phyloP scores from a whole-genome alignment of 164 flowering plant genomes.

The Cinnamomum micranthum region DNA sequence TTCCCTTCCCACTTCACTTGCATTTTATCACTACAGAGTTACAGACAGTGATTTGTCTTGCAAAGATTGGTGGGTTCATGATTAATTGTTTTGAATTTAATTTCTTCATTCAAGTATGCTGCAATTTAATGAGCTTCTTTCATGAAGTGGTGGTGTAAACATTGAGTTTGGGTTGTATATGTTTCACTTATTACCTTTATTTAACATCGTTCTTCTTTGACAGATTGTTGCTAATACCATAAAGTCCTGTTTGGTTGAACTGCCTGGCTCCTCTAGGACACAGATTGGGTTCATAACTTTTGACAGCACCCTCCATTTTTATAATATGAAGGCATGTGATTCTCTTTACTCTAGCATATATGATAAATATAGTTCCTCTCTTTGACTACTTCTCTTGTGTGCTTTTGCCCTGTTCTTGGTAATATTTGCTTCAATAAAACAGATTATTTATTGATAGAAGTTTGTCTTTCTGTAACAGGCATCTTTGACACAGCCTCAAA shows the following conservation, averaged over 20 bases:
- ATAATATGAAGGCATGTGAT: too few species aligned
- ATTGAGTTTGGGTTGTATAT: background rate
- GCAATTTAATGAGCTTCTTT: background rate
- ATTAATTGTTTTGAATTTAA: background rate
- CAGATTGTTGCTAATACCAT: conserved; percentile 92
- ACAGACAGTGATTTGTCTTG: background rate
- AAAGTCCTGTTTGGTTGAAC: conserved; percentile 72
- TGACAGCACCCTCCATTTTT: conserved; percentile 93
- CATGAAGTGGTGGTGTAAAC: background rate
- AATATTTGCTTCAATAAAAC: background rate
- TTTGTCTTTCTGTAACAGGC: conserved; percentile 55
- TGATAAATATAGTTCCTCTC: background rate
- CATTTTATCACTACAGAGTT: background rate
- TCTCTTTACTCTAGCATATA: conserved; percentile 1
- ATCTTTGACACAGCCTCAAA: conserved; percentile 91
- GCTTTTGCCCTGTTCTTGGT: conserved; percentile 1
- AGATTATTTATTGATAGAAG: conserved; percentile 8
- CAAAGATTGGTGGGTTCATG: background rate
- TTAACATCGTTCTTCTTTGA: conserved; percentile 11
- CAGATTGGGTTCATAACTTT: conserved; percentile 94
- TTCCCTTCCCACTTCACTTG: background rate
- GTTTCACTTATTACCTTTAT: background rate
- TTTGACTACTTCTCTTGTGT: background rate
- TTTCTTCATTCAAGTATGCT: background rate
- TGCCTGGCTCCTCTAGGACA: conserved; percentile 91